Evolutionary conservation across 768 basidiomycete species (phyloP).

Genomic region (Mycena rebaudengoi): DNA sequence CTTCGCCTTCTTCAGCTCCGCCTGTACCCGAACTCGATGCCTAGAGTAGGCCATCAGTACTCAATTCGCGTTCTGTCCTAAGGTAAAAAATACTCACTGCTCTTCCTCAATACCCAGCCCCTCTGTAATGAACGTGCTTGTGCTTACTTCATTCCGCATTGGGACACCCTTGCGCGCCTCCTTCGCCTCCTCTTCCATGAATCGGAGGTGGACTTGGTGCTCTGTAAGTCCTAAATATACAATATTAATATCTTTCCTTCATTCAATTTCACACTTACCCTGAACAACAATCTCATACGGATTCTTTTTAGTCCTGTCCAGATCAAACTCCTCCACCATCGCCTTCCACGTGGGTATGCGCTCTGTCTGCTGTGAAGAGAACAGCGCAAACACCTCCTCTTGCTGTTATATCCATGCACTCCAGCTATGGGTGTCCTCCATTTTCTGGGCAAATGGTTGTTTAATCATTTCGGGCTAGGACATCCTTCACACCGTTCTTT

Average conservation of each 20-base stretch:
- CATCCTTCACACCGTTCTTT: too few relatives aligned
- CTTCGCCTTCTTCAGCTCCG: neutral
- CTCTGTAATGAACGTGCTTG: neutral
- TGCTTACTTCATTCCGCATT: neutral
- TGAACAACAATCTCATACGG: neutral
- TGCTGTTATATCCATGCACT: too few relatives aligned
- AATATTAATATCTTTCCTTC: neutral
- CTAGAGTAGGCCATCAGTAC: neutral
- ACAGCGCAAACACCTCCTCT: neutral
- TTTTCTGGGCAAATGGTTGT: too few relatives aligned
- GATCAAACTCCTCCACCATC: neutral
- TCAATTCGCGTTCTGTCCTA: neutral
- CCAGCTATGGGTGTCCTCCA: too few relatives aligned
- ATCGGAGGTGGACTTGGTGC: too few relatives aligned
- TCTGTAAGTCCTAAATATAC: neutral
- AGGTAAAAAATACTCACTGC: neutral
- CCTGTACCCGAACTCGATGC: neutral
- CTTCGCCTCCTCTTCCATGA: too few relatives aligned
- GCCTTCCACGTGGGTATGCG: neutral
- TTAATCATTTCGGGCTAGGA: too few relatives aligned
- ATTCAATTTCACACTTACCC: neutral
- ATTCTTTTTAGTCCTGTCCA: neutral
- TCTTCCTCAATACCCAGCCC: neutral
- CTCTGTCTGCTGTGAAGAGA: neutral
- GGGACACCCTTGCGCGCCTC: neutral